Percentiles rank a stretch among this genome's conserved stretches.
Conservation (phyloP, 192 early-diverging fungal genomes). For the Piromyces finnis region DNA sequence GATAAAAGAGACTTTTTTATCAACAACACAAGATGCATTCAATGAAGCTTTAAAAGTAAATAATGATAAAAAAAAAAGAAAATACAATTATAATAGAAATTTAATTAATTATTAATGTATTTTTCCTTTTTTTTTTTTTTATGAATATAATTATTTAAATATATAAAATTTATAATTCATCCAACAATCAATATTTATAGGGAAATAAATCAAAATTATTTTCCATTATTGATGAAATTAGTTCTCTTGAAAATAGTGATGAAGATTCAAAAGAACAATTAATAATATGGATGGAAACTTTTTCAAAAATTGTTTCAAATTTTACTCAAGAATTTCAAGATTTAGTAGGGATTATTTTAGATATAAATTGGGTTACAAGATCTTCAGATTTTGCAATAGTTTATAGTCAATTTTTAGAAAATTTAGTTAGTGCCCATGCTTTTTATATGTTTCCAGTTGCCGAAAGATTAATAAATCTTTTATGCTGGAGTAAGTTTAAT, state of each 20-base stretch:
- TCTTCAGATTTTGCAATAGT: constrained; percentile 18
- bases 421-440: constrained; percentile 58
- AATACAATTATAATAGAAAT: too few relatives aligned
- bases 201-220: background rate
- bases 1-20: background rate
- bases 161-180: too few relatives aligned
- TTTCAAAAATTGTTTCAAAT: background rate
- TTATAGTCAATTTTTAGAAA: constrained; percentile 46
- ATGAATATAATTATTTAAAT: too few relatives aligned
- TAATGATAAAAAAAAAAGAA: background rate
- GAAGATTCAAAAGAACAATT: background rate
- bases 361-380: background rate
- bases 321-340: background rate
- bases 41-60: background rate
- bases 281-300: background rate
- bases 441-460: constrained; percentile 41
- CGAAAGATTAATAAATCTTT: constrained; percentile 26
- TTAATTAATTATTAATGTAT: too few relatives aligned
- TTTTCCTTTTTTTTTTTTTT: too few relatives aligned
- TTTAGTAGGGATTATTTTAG: background rate
- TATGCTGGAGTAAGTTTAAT: constrained; percentile 24
- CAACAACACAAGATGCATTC: background rate
- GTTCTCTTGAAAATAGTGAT: background rate
- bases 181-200: background rate
- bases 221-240: background rate